These are phyloP conservation scores for Limnomonas spitsbergensis DNA, from an alignment of 139 green algal genomes.

Conservation along the genomic window DNA sequence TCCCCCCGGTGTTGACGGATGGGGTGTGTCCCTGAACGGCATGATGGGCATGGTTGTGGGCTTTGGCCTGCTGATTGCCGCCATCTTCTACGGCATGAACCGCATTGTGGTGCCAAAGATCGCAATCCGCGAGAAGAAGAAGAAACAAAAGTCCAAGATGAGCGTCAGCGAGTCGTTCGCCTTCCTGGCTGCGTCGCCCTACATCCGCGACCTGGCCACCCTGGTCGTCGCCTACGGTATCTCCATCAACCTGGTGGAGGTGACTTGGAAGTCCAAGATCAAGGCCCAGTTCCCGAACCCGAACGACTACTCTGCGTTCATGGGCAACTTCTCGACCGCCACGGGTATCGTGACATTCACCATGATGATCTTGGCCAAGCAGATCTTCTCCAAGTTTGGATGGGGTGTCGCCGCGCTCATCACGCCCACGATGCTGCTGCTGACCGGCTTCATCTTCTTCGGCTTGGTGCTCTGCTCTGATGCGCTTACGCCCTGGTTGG, in stretches of 20 bases:
- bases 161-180: slow-evolving; percentile 87
- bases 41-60: slow-evolving; percentile 97
- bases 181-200: slow-evolving; percentile 90
- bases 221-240: slow-evolving; percentile 96
- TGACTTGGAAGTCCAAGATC: slow-evolving; percentile 99
- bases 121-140: slow-evolving; percentile 67
- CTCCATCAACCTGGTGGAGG: slow-evolving; percentile 99
- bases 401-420: slow-evolving; percentile 95
- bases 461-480: slow-evolving; percentile 83
- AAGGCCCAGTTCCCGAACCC: slow-evolving; percentile 98
- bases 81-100: slow-evolving; percentile 86
- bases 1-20: slow-evolving; percentile 92
- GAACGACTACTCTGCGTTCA: slow-evolving; percentile 73
- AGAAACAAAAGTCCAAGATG: slow-evolving; percentile 93
- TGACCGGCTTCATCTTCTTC: slow-evolving; percentile 96
- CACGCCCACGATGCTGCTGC: slow-evolving; percentile 92
- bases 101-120: slow-evolving; percentile 75
- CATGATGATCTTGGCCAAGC: slow-evolving; percentile 94
- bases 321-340: slow-evolving; percentile 78
- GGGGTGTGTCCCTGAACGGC: slow-evolving; percentile 90
- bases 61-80: slow-evolving; percentile 74
- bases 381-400: slow-evolving; percentile 95
- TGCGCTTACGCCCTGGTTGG: slow-evolving; percentile 73
- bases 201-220: slow-evolving; percentile 94
- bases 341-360: slow-evolving; percentile 90